Evolutionary conservation across 495 filamentous ascomycete genomes (phyloP).

Genomic region (Penicillium diatomitis): DNA sequence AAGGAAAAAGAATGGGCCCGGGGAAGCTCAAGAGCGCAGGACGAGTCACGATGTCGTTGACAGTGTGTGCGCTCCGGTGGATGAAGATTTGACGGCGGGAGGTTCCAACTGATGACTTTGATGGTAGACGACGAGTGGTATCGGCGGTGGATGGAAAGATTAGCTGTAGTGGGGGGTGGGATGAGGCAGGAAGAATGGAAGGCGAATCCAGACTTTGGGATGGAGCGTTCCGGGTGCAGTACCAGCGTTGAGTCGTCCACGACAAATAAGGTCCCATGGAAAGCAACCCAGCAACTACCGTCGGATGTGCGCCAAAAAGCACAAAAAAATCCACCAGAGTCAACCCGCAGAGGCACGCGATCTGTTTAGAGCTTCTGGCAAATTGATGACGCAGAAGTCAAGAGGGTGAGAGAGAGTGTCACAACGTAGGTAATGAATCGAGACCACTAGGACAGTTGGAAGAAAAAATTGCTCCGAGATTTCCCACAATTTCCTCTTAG

Average conservation of each 20-base stretch:
- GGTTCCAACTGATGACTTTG: neutral
- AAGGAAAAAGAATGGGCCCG: conserved; percentile 13
- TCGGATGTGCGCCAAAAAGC: neutral
- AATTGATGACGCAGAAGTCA: too few relatives aligned
- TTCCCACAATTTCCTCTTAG: too few relatives aligned
- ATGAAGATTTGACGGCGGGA: conserved; percentile 12
- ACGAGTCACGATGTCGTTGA: conserved; percentile 20
- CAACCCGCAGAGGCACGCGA: too few relatives aligned
- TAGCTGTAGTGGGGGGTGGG: neutral
- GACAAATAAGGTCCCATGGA: conserved; percentile 21
- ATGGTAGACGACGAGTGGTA: neutral
- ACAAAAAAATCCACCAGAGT: too few relatives aligned
- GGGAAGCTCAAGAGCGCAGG: conserved; percentile 1
- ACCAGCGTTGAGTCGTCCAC: conserved; percentile 5
- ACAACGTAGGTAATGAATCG: too few relatives aligned
- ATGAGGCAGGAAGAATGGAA: conserved; percentile 1
- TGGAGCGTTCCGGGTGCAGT: conserved; percentile 7
- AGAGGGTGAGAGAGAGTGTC: too few relatives aligned
- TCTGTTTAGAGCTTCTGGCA: too few relatives aligned
- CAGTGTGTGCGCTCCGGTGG: conserved; percentile 5
- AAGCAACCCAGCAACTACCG: neutral
- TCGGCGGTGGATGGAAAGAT: neutral
- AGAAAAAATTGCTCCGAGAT: too few relatives aligned
- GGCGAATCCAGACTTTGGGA: conserved; percentile 2
- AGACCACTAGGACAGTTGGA: too few relatives aligned